Conservation (phyloP, 2,329 filamentous ascomycete genomes). For the Dissoconium aciculare region DNA sequence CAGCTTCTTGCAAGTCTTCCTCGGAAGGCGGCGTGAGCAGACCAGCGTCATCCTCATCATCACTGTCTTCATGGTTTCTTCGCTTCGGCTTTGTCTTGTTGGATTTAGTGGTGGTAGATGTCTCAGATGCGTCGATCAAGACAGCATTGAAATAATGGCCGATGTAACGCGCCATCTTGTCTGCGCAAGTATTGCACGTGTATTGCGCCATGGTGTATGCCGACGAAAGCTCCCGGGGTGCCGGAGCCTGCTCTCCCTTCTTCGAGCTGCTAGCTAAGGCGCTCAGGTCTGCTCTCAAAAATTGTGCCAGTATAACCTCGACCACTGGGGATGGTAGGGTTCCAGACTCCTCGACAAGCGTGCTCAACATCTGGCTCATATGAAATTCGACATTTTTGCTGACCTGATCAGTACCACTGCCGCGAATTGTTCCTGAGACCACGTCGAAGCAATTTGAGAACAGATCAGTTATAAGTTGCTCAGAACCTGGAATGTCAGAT, state of each 20-base stretch:
- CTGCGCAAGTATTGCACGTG: slow-evolving; percentile 73
- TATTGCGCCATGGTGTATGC: slow-evolving; percentile 95
- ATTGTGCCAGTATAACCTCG: slow-evolving; percentile 89
- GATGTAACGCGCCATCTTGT: slow-evolving; percentile 89
- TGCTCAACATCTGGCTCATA: slow-evolving; percentile 72
- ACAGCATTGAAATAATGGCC: slow-evolving; percentile 96
- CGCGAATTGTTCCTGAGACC: slow-evolving; percentile 61
- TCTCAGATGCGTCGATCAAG: slow-evolving; percentile 62
- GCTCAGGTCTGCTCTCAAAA: slow-evolving; percentile 69
- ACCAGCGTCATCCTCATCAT: slow-evolving; percentile 27
- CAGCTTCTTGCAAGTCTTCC: slow-evolving; percentile 71
- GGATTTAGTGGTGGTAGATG: slow-evolving; percentile 13
- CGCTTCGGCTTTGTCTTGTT: slow-evolving; percentile 37
- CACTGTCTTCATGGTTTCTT: slow-evolving; percentile 26
- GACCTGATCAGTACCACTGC: slow-evolving; percentile 62
- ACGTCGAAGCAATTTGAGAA: slow-evolving; percentile 90
- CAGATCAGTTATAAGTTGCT: slow-evolving; percentile 62
- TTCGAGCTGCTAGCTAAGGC: slow-evolving; percentile 22
- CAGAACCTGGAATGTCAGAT: slow-evolving; percentile 70
- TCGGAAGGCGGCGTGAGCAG: slow-evolving; percentile 45
- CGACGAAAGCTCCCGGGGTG: slow-evolving; percentile 62
- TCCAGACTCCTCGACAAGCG: slow-evolving; percentile 71
- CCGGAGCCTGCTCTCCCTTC: slow-evolving; percentile 31
- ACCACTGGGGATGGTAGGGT: slow-evolving; percentile 68
- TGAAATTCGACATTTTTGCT: slow-evolving; percentile 89